Base-by-base conservation (phyloP, 345 rosid genomes). In the Citrus glauca region DNA sequence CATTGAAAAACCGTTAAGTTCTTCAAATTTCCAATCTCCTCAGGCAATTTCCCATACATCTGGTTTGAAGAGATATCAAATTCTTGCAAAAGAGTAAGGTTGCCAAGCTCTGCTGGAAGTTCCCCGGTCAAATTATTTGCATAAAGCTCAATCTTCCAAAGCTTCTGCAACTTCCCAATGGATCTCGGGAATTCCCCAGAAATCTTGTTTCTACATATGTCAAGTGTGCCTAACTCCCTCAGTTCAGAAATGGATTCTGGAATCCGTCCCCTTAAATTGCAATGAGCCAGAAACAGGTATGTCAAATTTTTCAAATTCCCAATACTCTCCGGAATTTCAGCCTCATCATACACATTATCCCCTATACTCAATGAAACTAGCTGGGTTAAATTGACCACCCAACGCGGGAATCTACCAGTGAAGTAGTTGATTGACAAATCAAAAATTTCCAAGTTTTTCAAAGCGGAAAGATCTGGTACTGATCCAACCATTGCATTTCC, bases 271-370 rank as follows among this genome's bases (percentile, higher is more conserved):
- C 6, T 85, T 33, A 87, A 83, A 63, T 84, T 83, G 57, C 85
- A 81, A 0, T 16, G 25, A 4, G 90, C 87, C 30, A 93, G 76
- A 85, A 74, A 87, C 5, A 95, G 78, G 83, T 76, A 86, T 11
- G 89, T 88, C 83, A 95, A 77, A 74, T 89, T 91, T 86, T 89
- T 92, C 76, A 95, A 87, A 62, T 88, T 81, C 35, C 98, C 93
- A 27, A 92, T 81, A 56, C 65, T 84, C 27, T 79, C 85, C 0
- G 98, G 98, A 81, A 95, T 84, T 70, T 75, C 85, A 33, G 88
- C 86, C 61, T 85, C 90, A 30, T 84, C 80, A 65, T 62, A 95
- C 64, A 76, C 30, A 55, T 93, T 95, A 70, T 2, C 45, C 0
- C 88, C 96, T 5, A 95, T 48, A 30, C 82, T 87, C 30, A 95